Evolutionary conservation across 2,329 filamentous ascomycete genomes (phyloP).

Genomic region (Claviceps purpurea): DNA sequence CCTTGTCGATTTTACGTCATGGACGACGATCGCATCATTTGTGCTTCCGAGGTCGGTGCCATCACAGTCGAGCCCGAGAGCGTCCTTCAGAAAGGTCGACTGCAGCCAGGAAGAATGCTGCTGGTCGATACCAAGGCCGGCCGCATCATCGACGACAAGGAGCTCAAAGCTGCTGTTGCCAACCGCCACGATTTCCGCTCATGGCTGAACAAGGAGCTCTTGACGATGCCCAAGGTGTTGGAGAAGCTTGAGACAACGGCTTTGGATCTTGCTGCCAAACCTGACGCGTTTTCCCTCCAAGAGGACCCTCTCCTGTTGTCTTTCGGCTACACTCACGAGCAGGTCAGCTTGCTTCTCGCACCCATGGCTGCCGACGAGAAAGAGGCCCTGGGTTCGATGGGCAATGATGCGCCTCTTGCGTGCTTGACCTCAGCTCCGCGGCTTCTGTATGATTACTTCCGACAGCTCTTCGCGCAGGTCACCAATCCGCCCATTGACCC

Average conservation of each 20-base stretch:
- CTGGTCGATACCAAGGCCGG: slow-evolving; percentile 81
- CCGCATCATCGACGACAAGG: slow-evolving; percentile 85
- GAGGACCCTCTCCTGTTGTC: slow-evolving; percentile 73
- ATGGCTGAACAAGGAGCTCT: slow-evolving; percentile 77
- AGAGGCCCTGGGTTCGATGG: slow-evolving; percentile 94
- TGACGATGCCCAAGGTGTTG: slow-evolving; percentile 66
- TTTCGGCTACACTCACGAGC: slow-evolving; percentile 91
- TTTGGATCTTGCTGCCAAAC: slow-evolving; percentile 51
- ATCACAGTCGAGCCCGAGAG: slow-evolving; percentile 83
- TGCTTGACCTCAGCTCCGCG: slow-evolving; percentile 84
- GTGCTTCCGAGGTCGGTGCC: slow-evolving; percentile 90
- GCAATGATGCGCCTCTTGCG: slow-evolving; percentile 86
- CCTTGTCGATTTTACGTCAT: slow-evolving; percentile 96
- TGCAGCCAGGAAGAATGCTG: slow-evolving; percentile 92
- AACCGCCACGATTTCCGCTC: slow-evolving; percentile 73
- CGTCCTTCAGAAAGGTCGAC: slow-evolving; percentile 81
- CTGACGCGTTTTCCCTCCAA: slow-evolving; percentile 60
- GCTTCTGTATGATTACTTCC: slow-evolving; percentile 90
- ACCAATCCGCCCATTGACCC: slow-evolving; percentile 97
- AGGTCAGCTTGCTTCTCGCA: slow-evolving; percentile 79
- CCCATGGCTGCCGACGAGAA: slow-evolving; percentile 97
- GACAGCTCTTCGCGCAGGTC: slow-evolving; percentile 93
- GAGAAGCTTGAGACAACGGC: slow-evolving; percentile 42
- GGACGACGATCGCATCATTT: slow-evolving; percentile 93
- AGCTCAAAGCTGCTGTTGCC: slow-evolving; percentile 82